Evolutionary conservation across 108 stramenopile genomes (phyloP), one percentile per base, ranked within the genome.

Genomic region (Cyclotella sp.): DNA sequence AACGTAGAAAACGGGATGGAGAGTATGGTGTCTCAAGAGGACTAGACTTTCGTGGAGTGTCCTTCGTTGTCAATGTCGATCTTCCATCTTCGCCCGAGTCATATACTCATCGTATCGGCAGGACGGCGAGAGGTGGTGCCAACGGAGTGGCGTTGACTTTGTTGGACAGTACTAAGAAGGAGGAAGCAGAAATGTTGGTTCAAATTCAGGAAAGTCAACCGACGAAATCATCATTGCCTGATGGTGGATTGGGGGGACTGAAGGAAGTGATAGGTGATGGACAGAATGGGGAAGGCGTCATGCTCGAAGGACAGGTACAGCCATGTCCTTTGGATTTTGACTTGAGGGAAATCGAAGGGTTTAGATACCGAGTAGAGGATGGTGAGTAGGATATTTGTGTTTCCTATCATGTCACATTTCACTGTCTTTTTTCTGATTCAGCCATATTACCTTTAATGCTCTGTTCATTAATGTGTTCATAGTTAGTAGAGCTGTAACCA

Each of bases 21-120:
- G 88, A 97, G 60, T 98, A 95, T 68, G 99, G 98, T 16, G 95
- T 98, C 9, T 85, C 96, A 1, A 92, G 99, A 41, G 99, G 99
- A 28, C 79, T 98, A 42, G 99, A 99, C 76, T 98, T 99, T 84
- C 87, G 90, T 19, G 91, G 89, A 58, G 99, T 99, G 13, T 88
- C 92, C 9, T 97, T 96, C 75, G 99, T 99, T 8, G 85, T 99
- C 67, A 99, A 99, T 85, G 95, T 98, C 12, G 99, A 98, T 74
- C 88, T 99, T 70, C 99, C 99, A 6, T 82, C 87, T 0, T 89
- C 96, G 52, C 57, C 90, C 4, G 71, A 86, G 57, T 93, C 97
- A 27, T 99, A 99, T 78, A 93, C 95, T 3, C 99, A 99, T 85
- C 89, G 99, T n/a, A 90, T 99, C 60, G 99, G 99, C 12, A 89